A percentile compares a stretch with the other conserved stretches of the same genome.
These are phyloP conservation scores for Arachnomyces sp. DNA, from an alignment of 2,329 filamentous ascomycete species.

Conservation along the genomic window DNA sequence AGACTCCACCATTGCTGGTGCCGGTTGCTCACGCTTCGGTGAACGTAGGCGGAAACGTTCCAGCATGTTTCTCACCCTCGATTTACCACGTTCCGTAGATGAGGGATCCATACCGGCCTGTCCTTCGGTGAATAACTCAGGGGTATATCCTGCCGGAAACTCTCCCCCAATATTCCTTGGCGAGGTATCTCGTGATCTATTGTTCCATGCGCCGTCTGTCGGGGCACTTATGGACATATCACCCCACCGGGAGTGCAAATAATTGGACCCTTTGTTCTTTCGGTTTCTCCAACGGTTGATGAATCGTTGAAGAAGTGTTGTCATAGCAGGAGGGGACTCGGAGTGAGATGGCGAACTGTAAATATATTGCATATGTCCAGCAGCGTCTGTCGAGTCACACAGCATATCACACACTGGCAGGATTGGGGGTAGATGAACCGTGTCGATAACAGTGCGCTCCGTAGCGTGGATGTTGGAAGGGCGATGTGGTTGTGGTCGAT, in stretches of 20 bases:
- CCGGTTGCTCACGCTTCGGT: neutral
- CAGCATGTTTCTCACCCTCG: neutral
- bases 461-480: too few relatives aligned
- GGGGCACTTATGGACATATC: conserved; percentile 13
- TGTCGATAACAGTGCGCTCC: too few relatives aligned
- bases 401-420: too few relatives aligned
- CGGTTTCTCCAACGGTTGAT: conserved; percentile 11
- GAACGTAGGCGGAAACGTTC: neutral
- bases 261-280: conserved; percentile 6
- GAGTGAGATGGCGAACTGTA: too few relatives aligned
- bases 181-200: conserved; percentile 5
- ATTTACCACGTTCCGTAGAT: neutral
- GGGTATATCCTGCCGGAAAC: neutral
- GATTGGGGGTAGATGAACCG: too few relatives aligned
- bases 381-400: too few relatives aligned
- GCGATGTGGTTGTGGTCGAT: too few relatives aligned
- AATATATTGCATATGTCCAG: too few relatives aligned
- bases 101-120: neutral
- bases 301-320: conserved; percentile 5
- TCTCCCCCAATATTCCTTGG: neutral
- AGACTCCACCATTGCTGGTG: neutral
- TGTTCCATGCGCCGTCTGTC: conserved; percentile 15
- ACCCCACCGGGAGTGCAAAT: conserved; percentile 13
- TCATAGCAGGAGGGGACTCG: too few relatives aligned
- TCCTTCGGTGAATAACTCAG: neutral